Conservation (phyloP, 306 rosid genomes). For the Fragaria ananassa region DNA sequence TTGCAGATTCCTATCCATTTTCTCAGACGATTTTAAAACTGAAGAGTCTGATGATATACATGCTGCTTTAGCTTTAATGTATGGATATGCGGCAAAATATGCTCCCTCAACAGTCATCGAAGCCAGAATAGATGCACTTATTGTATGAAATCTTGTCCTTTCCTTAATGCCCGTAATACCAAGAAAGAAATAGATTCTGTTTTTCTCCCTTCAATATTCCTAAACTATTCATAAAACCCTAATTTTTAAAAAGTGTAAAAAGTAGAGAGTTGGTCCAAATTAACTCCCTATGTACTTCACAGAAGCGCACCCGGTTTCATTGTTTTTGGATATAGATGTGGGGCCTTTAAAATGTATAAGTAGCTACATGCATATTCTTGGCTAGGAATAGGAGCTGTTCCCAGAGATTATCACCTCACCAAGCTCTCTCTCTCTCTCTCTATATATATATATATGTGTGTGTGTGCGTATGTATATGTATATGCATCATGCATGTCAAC, state of each 20-base stretch:
- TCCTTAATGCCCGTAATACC: not conserved
- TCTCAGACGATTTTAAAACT: slow-evolving; percentile 72
- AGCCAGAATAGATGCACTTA: slow-evolving; percentile 95
- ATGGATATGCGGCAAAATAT: slow-evolving; percentile 98
- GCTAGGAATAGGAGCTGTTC: slow-evolving; percentile 1
- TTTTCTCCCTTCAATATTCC: not conserved
- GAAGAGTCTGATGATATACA: slow-evolving; percentile 93
- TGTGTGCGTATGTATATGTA: too few relatives aligned
- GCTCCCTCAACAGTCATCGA: slow-evolving; percentile 98
- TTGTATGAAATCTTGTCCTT: slow-evolving; percentile 60
- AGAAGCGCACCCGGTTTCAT: not conserved
- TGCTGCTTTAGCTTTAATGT: slow-evolving; percentile 98
- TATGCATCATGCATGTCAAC: not conserved
- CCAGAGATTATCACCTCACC: not conserved
- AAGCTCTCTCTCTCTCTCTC: not conserved
- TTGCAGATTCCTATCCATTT: slow-evolving; percentile 82
- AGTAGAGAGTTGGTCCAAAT: not conserved
- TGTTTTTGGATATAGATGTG: not conserved
- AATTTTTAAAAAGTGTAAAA: not conserved
- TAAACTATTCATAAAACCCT: not conserved
- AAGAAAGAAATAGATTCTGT: not conserved
- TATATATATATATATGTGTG: too few relatives aligned
- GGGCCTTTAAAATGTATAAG: not conserved
- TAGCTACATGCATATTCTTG: not conserved
- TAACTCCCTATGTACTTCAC: not conserved